Conservation (phyloP, 805 yeast species). For the Kregervanrija pseudodelftensis region DNA sequence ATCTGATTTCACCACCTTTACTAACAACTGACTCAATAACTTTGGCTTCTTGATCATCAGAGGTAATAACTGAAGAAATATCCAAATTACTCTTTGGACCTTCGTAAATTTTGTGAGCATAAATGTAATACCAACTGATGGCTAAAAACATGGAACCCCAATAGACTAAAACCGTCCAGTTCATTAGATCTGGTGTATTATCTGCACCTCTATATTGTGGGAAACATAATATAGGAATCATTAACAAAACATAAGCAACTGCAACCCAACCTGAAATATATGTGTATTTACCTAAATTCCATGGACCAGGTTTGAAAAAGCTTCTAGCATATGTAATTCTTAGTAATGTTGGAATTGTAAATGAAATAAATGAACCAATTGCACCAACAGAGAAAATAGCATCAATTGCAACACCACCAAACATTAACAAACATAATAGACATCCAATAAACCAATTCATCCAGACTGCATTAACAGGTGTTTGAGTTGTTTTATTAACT, state of each 20-base stretch:
- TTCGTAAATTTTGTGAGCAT: conserved; percentile 51
- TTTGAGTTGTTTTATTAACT: conserved; percentile 45
- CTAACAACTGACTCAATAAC: conserved; percentile 16
- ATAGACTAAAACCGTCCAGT: conserved; percentile 59
- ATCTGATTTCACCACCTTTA: conserved; percentile 12
- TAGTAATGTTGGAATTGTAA: conserved; percentile 55
- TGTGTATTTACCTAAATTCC: conserved; percentile 52
- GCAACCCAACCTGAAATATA: conserved; percentile 43
- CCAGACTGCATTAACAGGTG: conserved; percentile 64
- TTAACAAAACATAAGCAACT: conserved; percentile 41
- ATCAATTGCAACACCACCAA: conserved; percentile 58
- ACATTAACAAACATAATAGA: conserved; percentile 50
- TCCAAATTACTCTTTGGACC: conserved; percentile 55
- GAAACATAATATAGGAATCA: conserved; percentile 58
- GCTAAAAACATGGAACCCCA: conserved; percentile 52
- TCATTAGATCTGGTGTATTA: conserved; percentile 38
- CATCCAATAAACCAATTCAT: conserved; percentile 49
- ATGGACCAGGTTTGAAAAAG: conserved; percentile 56
- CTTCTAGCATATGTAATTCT: conserved; percentile 49
- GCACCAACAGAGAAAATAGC: conserved; percentile 74
- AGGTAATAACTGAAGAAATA: conserved; percentile 23
- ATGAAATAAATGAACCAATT: conserved; percentile 60
- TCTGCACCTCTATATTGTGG: conserved; percentile 39
- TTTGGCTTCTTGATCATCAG: conserved; percentile 14
- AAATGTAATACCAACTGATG: conserved; percentile 41